phyloP scores from a whole-genome alignment of 1,139 yeast species.

The Blastobotrys capitulatus region DNA sequence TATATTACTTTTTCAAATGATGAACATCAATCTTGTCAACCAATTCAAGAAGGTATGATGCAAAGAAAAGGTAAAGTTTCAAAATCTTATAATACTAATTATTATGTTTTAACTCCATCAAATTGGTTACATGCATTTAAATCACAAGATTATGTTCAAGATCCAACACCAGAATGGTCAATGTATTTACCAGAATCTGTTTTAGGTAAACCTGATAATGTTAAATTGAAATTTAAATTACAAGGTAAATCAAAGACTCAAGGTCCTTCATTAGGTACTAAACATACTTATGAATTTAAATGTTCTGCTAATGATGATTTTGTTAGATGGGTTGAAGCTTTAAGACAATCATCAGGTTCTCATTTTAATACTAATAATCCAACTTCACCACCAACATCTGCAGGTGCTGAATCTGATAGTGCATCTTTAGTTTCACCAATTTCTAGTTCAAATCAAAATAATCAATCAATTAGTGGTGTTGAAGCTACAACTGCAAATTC shows the following conservation, averaged over 20 bases:
- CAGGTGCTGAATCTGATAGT: slow-evolving; percentile 2
- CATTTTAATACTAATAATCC: slow-evolving; percentile 7
- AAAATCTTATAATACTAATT: slow-evolving; percentile 40
- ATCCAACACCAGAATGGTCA: slow-evolving; percentile 42
- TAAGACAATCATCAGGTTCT: slow-evolving; percentile 25
- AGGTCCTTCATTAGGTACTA: slow-evolving; percentile 26
- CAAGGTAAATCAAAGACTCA: slow-evolving; percentile 39
- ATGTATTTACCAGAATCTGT: slow-evolving; percentile 44
- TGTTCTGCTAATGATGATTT: slow-evolving; percentile 43
- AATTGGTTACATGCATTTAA: slow-evolving; percentile 43
- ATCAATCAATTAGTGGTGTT: background rate
- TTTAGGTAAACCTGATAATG: slow-evolving; percentile 36
- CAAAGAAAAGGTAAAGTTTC: slow-evolving; percentile 40
- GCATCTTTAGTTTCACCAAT: background rate
- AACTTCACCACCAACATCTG: slow-evolving; percentile 10
- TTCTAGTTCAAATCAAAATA: background rate
- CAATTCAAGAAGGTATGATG: slow-evolving; percentile 44
- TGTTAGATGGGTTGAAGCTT: slow-evolving; percentile 41
- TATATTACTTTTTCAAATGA: slow-evolving; percentile 37
- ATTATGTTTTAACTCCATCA: slow-evolving; percentile 43
- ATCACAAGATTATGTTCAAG: slow-evolving; percentile 37
- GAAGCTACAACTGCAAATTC: slow-evolving; percentile 26
- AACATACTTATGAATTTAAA: slow-evolving; percentile 40
- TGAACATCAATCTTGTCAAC: slow-evolving; percentile 37
- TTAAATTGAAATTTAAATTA: slow-evolving; percentile 40